Evolutionary conservation across 164 flowering plant genomes (phyloP).

Genomic region (Piper longum): DNA sequence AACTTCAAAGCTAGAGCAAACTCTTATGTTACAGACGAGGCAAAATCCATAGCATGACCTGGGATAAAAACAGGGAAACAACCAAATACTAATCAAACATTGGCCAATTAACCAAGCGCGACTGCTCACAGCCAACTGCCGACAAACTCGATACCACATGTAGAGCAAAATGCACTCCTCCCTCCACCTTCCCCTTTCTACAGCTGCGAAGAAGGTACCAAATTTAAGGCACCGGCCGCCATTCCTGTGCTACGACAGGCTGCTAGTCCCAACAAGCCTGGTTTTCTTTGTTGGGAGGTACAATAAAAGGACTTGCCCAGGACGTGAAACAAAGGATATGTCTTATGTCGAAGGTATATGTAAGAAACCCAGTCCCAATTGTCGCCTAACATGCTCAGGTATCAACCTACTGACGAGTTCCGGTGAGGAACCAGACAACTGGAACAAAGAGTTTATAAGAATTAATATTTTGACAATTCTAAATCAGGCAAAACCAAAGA

Average conservation of each 20-base stretch:
- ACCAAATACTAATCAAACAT: not conserved
- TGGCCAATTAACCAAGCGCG: not conserved
- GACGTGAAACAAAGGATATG: not conserved
- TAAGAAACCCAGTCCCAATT: constrained; percentile 30
- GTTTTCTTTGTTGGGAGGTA: not conserved
- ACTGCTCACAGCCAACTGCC: not conserved
- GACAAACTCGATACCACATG: constrained; percentile 3
- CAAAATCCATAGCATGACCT: not conserved
- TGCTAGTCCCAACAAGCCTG: not conserved
- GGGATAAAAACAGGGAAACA: not conserved
- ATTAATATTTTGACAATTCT: not conserved
- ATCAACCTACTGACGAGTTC: constrained; percentile 67
- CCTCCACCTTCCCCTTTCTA: not conserved
- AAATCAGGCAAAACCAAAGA: too few relatives aligned
- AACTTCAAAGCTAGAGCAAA: constrained; percentile 3
- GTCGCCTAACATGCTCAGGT: constrained; percentile 72
- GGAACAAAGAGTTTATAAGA: not conserved
- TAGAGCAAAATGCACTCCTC: constrained; percentile 2
- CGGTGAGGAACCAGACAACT: constrained; percentile 72
- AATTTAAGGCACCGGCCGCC: not conserved
- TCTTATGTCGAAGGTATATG: constrained; percentile 26
- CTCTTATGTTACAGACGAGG: not conserved
- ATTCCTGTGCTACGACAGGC: not conserved
- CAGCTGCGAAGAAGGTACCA: not conserved
- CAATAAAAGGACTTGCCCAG: not conserved